Evolutionary conservation across 2,329 filamentous ascomycete genomes (phyloP).

Genomic region (Phaeophleospora eucalypticola): DNA sequence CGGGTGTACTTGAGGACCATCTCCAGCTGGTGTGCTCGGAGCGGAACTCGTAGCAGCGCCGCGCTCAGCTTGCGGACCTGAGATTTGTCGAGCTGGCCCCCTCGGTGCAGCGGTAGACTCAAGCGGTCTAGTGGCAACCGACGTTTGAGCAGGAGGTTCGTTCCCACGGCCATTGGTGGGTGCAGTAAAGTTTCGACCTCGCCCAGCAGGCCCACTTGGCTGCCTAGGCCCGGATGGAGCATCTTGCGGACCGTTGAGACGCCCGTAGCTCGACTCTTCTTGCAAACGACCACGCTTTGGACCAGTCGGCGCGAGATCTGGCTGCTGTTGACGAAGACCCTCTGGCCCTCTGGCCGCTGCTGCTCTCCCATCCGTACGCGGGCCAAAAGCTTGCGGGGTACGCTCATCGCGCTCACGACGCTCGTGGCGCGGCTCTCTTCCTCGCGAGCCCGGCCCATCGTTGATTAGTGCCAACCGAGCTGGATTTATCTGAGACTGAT

Average conservation of each 20-base stretch:
- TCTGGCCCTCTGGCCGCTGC: too few species aligned
- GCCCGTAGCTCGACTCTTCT: constrained; percentile 47
- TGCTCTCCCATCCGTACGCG: constrained; percentile 21
- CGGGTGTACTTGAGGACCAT: constrained; percentile 27
- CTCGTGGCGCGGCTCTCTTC: constrained; percentile 7
- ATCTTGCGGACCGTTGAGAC: constrained; percentile 47
- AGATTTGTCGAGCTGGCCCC: constrained; percentile 13
- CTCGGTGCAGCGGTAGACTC: constrained; percentile 22
- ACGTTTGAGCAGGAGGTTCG: constrained; percentile 22
- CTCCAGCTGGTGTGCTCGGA: constrained; percentile 24
- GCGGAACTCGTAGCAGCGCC: constrained; percentile 22
- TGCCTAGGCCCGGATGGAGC: constrained; percentile 54
- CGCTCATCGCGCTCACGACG: constrained; percentile 25
- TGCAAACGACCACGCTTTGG: constrained; percentile 50
- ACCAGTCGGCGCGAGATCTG: constrained; percentile 48
- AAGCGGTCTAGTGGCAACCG: constrained; percentile 20
- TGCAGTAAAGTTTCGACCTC: constrained; percentile 38
- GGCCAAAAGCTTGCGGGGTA: constrained; percentile 12
- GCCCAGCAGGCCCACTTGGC: constrained; percentile 35
- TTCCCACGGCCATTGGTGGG: constrained; percentile 17
- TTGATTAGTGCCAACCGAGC: constrained; percentile 42
- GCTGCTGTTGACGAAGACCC: constrained; percentile 28
- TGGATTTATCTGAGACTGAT: constrained; percentile 35
- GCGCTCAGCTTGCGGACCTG: constrained; percentile 19
- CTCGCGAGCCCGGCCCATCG: constrained; percentile 8